These are phyloP conservation scores for Tetrahymena elliotti DNA, from an alignment of 73 alveolate species.

Conservation along the genomic window DNA sequence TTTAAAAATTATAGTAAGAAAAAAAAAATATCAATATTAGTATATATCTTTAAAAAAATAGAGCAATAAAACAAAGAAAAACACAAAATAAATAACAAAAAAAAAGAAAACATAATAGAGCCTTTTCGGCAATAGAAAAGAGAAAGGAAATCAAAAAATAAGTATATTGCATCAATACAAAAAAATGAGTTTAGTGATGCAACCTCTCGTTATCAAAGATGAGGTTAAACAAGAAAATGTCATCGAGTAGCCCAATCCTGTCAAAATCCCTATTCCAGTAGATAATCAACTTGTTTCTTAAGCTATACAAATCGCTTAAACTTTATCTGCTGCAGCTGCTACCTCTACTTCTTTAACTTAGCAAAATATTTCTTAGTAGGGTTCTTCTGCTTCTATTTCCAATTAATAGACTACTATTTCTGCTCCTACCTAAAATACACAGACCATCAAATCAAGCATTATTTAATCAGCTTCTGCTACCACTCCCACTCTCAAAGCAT, in stretches of 20 bases:
- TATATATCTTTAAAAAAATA: not conserved
- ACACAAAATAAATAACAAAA: not conserved
- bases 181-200: not conserved
- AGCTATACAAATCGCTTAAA: not conserved
- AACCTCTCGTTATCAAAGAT: not conserved
- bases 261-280: not conserved
- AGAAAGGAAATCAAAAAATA: not conserved
- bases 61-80: not conserved
- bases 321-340: not conserved
- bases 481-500: not conserved
- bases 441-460: not conserved
- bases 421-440: not conserved
- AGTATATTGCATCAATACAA: not conserved
- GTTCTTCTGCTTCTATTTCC: not conserved
- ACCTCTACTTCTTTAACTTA: not conserved
- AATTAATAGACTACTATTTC: not conserved
- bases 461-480: not conserved
- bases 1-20: not conserved
- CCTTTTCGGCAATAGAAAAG: conserved; percentile 1
- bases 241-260: not conserved
- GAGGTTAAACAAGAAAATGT: not conserved
- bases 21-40: not conserved
- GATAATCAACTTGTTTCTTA: not conserved
- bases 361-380: not conserved
- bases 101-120: not conserved